Base-by-base conservation (phyloP, 2,329 filamentous ascomycete species). In the Phialophora verrucosa region DNA sequence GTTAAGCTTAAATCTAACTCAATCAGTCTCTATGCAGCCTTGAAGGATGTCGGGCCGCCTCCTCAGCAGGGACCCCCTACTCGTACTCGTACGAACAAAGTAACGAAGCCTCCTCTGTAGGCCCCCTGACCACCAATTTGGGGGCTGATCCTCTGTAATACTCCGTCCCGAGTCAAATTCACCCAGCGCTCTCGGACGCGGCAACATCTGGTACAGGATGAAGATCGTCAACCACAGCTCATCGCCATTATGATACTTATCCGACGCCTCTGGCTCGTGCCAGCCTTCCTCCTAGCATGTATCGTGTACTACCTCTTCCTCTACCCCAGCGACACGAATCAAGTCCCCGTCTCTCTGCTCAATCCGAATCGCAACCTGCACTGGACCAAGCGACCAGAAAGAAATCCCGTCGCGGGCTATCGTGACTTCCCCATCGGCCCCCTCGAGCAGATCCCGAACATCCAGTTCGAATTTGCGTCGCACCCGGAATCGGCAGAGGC, bases 381-480 rank as follows among this genome's bases (percentile, higher is more conserved):
- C 32, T 70, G 71, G 65, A 53, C 62, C 5, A 69, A 70, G 44
- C 71, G 50, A 11, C 66, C 68, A 44, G 70, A 70, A 56, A 58
- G 65, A 50, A 67, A 72, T 59, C 71, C 72, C 17, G 66, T 71
- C 31, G 42, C 61, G 12, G 51, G 27, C 20, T 69, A 60, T 38
- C 66, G 65, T 17, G 59, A 67, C n/a, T 55, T 71, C 4, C 72
- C 72, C 14, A 67, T 60, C 10, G 68, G 68, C 11, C 58, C 69
- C 56, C 61, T 70, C 25, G 49, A 58, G 38, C 27, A 68, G 12
- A 69, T 73, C 11, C 72, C 72, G 8, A 59, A 55, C 20, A 73
- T 74, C 31, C 72, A 74, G 62, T 71, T 62, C 58, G 69, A 69
- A 23, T 74, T 72, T 59, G 53, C n/a, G n/a, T 23, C 51, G 12